phyloP scores from a whole-genome alignment of 352 stramenopile genomes.

The Phytophthora pseudosyringae region DNA sequence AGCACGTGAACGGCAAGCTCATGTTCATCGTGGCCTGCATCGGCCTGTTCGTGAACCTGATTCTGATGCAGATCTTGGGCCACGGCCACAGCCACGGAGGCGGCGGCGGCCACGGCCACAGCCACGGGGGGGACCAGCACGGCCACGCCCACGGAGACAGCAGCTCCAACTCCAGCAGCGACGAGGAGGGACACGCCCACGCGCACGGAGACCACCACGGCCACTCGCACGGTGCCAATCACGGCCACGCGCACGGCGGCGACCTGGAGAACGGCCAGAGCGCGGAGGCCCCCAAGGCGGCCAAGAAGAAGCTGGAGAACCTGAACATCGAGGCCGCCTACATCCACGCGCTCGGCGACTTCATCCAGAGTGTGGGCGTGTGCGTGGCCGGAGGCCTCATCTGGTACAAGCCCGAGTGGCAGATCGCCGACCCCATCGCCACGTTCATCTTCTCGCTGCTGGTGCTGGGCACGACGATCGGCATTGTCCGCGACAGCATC shows the following conservation, averaged over 20 bases:
- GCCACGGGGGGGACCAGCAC: conserved; percentile 35
- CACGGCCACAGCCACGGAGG: conserved; percentile 73
- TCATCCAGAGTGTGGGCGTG: conserved; percentile 97
- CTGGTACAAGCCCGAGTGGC: conserved; percentile 96
- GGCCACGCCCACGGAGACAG: conserved; percentile 36
- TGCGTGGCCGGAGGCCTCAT: conserved; percentile 96
- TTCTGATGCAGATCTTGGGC: conserved; percentile 94
- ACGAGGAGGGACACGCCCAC: conserved; percentile 24
- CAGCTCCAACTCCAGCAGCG: conserved; percentile 6
- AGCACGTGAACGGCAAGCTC: conserved; percentile 94
- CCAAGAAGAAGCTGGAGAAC: conserved; percentile 81
- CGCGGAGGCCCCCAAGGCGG: conserved; percentile 20
- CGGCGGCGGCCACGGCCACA: conserved; percentile 48
- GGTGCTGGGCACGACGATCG: conserved; percentile 93
- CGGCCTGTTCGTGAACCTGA: conserved; percentile 96
- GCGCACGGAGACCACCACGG: conserved; percentile 33
- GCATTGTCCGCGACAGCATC: conserved; percentile 91
- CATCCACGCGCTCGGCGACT: conserved; percentile 97
- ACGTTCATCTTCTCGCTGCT: conserved; percentile 98
- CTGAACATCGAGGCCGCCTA: conserved; percentile 97
- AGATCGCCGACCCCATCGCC: conserved; percentile 96
- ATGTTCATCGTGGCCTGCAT: conserved; percentile 97
- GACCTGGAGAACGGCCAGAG: conserved; percentile 34
- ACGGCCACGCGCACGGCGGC: conserved; percentile 34
- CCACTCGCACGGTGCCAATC: conserved; percentile 35